Evolutionary conservation across 169 alveolate genomes (phyloP), one percentile per base, ranked within the genome.

Genomic region (Plasmodium billcollinsi): DNA sequence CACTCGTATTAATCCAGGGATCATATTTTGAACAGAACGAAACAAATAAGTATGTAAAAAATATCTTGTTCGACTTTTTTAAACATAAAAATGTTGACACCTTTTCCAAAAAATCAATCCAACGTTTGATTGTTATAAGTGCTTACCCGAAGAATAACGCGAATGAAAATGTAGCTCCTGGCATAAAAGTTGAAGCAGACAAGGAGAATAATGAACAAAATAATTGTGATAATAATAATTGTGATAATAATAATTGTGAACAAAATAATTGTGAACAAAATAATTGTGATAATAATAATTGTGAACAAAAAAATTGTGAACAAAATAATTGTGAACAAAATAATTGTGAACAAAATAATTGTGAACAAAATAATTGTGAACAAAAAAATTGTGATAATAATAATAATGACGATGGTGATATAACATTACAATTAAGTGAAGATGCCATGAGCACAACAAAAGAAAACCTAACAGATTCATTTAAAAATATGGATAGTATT

Each of bases 1-100:
- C 89, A 2, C 15, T 76, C 7, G 89, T 76, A 1, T 43, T 76
- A 24, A 76, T 76, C 21, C 89, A 76, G 45, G 89, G 89, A 0
- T 29, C 70, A 3, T 76, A 76, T 21, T 76, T 76, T 47, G 75
- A 76, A 0, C n/a, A 63, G 8, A 76, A 26, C 24, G 89, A 76
- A 50, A 18, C 45, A 63, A 76, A 67, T 11, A 76, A 15, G 45
- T 63, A 76, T 29, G 8, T 76, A 21, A 29, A 58, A 29, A 76
- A 76, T 76, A 52, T 76, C n/a, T 29, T 76, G 0, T 76, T 76
- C 1, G 89, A 76, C 15, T 65, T 76, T 15, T 76, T 76, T 69
- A 76, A 76, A 20, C 89, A 76, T 24, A 76, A 58, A 58, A 76
- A 76, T 65, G 76, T 76, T 1, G 89, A 76, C 0, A 3, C 71